Evolutionary conservation across 2,329 filamentous ascomycete species (phyloP), one percentile per base, ranked within the genome.

Genomic region (Lachnellula subtilissima): DNA sequence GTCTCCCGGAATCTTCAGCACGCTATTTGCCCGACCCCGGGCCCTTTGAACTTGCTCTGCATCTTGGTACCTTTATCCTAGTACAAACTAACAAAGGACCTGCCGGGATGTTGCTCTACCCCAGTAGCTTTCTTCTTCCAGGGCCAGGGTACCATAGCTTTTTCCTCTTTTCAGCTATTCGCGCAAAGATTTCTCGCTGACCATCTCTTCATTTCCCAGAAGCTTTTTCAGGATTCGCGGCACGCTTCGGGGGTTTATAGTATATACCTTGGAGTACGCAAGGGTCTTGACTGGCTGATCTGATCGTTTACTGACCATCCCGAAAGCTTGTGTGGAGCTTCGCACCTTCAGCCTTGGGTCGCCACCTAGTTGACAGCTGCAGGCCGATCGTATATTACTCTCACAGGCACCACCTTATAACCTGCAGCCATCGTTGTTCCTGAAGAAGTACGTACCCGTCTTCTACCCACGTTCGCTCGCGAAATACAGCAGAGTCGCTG

Each of bases 391-490:
- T 62, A 60, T 61, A 63, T 61, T 56, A 55, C 56, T 40, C 49
- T 61, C 60, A 56, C 63, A 60, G 42, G 42, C 60, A 58, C 56
- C 61, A 54, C 43, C 50, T 52, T 32, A 32, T n/a, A 53, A 55
- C 28, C 56, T 61, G 51, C 54, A 60, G 54, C 60, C 50, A 53
- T 65, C 57, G 52, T 60, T 59, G 45, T 60, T 65, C 54, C 53
- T 57, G 55, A 50, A 61, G 56, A 62, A 62, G 50, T 53, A 54
- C 56, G 53, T 53, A 53, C 39, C 54, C 54, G 59, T 50, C 53
- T 59, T 63, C 54, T 57, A 48, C 50, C 23, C 57, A 60, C 64
- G 45, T 60, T 68, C 65, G 63, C 56, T 67, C 62, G 52, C 50
- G 50, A 55, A 64, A 59, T 47, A 54, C 61, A 63, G 59, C 55